Evolutionary conservation across 2,329 filamentous ascomycete genomes (phyloP), one percentile per base, ranked within the genome.

Genomic region (Arachnomyces sp.): DNA sequence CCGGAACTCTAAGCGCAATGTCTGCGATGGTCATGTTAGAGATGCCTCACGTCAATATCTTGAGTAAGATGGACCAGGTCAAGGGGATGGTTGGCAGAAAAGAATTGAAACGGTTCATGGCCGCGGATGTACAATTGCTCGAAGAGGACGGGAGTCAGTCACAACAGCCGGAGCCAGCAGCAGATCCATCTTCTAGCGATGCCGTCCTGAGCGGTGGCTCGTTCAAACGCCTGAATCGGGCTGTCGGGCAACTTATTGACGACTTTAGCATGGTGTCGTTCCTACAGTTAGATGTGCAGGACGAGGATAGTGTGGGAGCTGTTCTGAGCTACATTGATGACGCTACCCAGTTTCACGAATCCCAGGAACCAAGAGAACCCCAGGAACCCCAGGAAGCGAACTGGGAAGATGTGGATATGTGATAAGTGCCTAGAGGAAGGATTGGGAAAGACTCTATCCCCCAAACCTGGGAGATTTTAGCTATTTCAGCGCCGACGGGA

Each of bases 21-120:
- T 93, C 86, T 56, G 89, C 92, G 49, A 98, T 98, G 92, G 80
- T 98, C 55, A 92, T 96, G 87, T 77, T 98, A 47, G 92, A 96
- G 66, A 80, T 96, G 49, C 92, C 92, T 3, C 92, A 98, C 60
- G 80, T 98, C 59, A 98, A 98, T 61, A 84, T 98, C 45, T 70
- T 98, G 41, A 93, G 84, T 59, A 98, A 98, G 69, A 96, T 96
- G 89, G 92, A 98, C 61, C 76, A 96, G 45, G 80, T 96, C 50
- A 92, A 92, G 61, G 87, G 86, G 30, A 86, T 92, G 63, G 77
- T 96, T 17, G 81, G 82, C 43, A 87, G 87, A 63, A 84, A 84
- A 61, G 88, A 96, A 52, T 61, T 98, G 44, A 93, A 93, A 67
- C 77, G 86, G 15, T 98, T 95, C 58, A 70, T 94, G 42, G 87